Conservation (phyloP, 2,329 filamentous ascomycete genomes). For the Gaeumannomyces sp. region DNA sequence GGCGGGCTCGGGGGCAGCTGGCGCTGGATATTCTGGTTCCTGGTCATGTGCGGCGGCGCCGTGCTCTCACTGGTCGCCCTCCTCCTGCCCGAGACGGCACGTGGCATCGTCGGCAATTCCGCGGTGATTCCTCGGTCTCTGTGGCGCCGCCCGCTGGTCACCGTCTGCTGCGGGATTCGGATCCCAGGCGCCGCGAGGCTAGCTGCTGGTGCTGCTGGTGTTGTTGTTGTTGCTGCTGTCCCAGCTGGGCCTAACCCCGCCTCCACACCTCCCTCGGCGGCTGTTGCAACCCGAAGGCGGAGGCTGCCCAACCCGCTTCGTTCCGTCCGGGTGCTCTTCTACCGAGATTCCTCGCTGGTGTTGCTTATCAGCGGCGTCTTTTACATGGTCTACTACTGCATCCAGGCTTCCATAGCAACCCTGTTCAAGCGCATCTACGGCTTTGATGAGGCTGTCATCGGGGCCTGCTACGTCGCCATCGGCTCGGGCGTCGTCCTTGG, state of each 20-base stretch:
- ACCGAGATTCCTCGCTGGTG: background rate
- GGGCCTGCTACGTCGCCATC: background rate
- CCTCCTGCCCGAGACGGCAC: slow-evolving; percentile 48
- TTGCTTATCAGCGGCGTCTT: background rate
- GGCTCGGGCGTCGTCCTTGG: slow-evolving; percentile 1
- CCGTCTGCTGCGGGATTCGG: background rate
- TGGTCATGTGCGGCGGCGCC: slow-evolving; percentile 35
- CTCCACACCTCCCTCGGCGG: too few relatives aligned
- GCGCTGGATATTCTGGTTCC: slow-evolving; percentile 50
- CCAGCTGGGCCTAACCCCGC: too few relatives aligned
- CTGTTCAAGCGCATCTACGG: slow-evolving; percentile 5
- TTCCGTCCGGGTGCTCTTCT: background rate
- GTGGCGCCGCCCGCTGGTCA: background rate
- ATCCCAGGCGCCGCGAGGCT: background rate
- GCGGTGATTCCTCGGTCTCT: slow-evolving; percentile 32
- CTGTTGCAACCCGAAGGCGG: background rate
- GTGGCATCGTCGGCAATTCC: slow-evolving; percentile 41
- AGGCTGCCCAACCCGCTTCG: slow-evolving; percentile 4
- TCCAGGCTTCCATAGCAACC: slow-evolving; percentile 4
- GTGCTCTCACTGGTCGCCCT: slow-evolving; percentile 31
- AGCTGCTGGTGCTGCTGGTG: too few relatives aligned
- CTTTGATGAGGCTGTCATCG: background rate
- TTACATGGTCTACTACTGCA: slow-evolving; percentile 8
- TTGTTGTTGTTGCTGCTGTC: too few relatives aligned
- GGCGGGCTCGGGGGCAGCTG: slow-evolving; percentile 31